Percentiles rank a stretch among this genome's conserved stretches.
Conservation (phyloP, 495 filamentous ascomycete species). For the Talaromyces borbonicus region DNA sequence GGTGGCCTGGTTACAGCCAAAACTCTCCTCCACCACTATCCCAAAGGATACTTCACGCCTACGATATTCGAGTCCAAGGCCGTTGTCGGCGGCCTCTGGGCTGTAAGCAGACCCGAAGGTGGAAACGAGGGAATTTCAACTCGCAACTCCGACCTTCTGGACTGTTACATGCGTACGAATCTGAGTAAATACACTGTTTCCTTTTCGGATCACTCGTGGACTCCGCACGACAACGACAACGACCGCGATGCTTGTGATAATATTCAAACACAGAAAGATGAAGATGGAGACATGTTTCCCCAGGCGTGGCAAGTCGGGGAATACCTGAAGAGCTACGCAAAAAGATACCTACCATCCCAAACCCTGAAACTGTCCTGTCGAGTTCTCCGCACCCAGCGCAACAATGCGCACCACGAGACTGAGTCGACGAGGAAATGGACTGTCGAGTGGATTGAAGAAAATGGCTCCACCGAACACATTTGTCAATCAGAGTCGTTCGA, state of each 20-base stretch:
- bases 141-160: constrained; percentile 30
- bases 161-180: constrained; percentile 68
- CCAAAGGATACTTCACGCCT: constrained; percentile 49
- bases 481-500: constrained; percentile 45
- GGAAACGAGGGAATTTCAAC: constrained; percentile 6
- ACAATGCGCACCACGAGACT: constrained; percentile 9
- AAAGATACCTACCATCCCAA: constrained; percentile 43
- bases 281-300: constrained; percentile 51
- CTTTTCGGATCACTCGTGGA: constrained; percentile 74
- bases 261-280: constrained; percentile 6
- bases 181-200: constrained; percentile 67
- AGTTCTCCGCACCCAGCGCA: constrained; percentile 39
- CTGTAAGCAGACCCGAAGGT: constrained; percentile 29
- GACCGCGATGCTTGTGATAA: not conserved
- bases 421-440: constrained; percentile 38
- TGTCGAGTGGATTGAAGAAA: constrained; percentile 31
- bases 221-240: constrained; percentile 8
- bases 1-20: constrained; percentile 77
- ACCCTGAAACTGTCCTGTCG: constrained; percentile 41
- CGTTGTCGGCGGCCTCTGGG: constrained; percentile 72
- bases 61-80: constrained; percentile 58
- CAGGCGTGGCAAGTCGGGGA: constrained; percentile 64
- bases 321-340: constrained; percentile 57
- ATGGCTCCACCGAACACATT: constrained; percentile 5
- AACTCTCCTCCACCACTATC: constrained; percentile 54